These are phyloP conservation scores for Boletus subcaerulescens DNA, from an alignment of 768 basidiomycete species.

Conservation along the genomic window DNA sequence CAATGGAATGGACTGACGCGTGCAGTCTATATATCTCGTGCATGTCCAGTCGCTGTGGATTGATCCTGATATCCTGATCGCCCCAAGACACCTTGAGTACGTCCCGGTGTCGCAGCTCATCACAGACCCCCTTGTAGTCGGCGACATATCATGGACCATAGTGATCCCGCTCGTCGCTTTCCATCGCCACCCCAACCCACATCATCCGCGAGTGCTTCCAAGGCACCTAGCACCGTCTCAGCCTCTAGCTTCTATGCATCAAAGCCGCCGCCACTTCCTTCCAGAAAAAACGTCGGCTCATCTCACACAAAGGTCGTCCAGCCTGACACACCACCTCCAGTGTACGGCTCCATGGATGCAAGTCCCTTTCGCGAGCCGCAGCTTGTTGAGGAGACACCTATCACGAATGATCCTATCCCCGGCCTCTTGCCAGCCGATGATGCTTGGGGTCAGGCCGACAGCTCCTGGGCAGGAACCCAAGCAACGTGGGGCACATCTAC, in stretches of 20 bases:
- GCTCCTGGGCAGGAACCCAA: slow-evolving; percentile 14
- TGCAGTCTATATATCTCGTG: slow-evolving; percentile 2
- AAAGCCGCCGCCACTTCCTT: slow-evolving; percentile 37
- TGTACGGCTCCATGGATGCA: slow-evolving; percentile 20
- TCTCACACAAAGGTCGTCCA: slow-evolving; percentile 35
- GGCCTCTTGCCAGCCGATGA: slow-evolving; percentile 37
- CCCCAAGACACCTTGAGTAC: background rate
- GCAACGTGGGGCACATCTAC: slow-evolving; percentile 11
- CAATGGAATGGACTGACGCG: slow-evolving; percentile 20
- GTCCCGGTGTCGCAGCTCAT: background rate
- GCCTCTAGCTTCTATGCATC: slow-evolving; percentile 30
- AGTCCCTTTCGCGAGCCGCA: slow-evolving; percentile 53
- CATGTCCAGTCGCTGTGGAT: slow-evolving; percentile 1
- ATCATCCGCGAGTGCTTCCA: slow-evolving; percentile 30
- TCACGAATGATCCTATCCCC: slow-evolving; percentile 36
- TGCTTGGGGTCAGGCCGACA: slow-evolving; percentile 15
- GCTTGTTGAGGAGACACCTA: slow-evolving; percentile 44
- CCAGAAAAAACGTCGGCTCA: slow-evolving; percentile 34
- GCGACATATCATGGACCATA: slow-evolving; percentile 43
- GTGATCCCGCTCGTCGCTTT: slow-evolving; percentile 35
- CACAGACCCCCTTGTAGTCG: background rate
- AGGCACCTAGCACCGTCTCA: slow-evolving; percentile 23
- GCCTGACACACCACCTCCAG: slow-evolving; percentile 27
- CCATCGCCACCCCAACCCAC: slow-evolving; percentile 46
- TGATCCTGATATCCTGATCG: slow-evolving; percentile 21